Evolutionary conservation across 345 rosid species (phyloP), one percentile per base, ranked within the genome.

Genomic region (Fremontodendron californicum): DNA sequence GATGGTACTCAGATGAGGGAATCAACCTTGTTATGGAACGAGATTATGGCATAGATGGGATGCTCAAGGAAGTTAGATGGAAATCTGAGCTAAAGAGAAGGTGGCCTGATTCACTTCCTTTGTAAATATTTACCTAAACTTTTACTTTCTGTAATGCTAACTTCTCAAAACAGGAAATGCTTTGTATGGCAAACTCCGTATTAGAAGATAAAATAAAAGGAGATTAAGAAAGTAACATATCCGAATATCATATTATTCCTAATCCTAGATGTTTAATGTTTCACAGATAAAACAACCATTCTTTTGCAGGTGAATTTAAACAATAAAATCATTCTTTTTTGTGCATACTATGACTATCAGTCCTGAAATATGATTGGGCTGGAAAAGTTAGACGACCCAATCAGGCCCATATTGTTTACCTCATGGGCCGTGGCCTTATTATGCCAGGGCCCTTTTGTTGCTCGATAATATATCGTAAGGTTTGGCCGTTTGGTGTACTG

Each of bases 1-100:
- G 97, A 42, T 94, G 98, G 98, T 91, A 94, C 77, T 94, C 97
- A 0, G 94, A 89, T 0, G 95, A 94, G 83, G 98, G 97, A 37
- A 88, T 91, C 64, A 94, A 94, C 84, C 94, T 91, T 49, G 98
- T 88, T 51, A 90, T 94, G 95, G 97, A 94, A 76, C 90, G 97
- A 81, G 95, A 91, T 77, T 94, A 95, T 71, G 97, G 86, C 25
- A 19, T 82, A 16, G 97, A 95, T 84, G 99, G 99, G 61, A 87
- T 84, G 84, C 88, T 95, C 23, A 88, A 82, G 81, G 97, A 95
- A 75, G 94, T 95, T n/a, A 78, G 96, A 73, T 88, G 83, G 73
- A 93, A 90, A 80, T 61, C 99, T 0, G 97, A 95, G 88, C 78
- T 95, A 6, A 93, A 95, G 91, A 88, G 96, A 85, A 83, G 93